phyloP scores from a whole-genome alignment of 306 rosid species.

The Gastrolobium bilobum region DNA sequence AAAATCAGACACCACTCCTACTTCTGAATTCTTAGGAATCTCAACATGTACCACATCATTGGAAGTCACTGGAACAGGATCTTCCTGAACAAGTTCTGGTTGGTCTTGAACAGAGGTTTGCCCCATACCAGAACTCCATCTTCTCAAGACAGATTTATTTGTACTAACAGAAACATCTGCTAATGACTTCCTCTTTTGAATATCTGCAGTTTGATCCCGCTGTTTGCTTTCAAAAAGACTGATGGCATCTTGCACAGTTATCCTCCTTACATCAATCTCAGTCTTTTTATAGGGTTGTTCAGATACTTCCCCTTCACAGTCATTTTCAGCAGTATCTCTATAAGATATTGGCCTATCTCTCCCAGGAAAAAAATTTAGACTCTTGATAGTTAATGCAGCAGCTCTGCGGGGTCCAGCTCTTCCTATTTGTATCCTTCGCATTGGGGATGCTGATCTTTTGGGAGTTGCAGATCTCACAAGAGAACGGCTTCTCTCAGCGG shows the following conservation, averaged over 20 bases:
- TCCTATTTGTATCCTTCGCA: conserved; percentile 95
- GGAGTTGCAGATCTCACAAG: conserved; percentile 76
- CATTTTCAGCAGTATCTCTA: conserved; percentile 64
- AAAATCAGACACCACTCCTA: conserved; percentile 57
- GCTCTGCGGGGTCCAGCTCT: conserved; percentile 90
- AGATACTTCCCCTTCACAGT: conserved; percentile 71
- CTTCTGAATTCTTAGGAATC: conserved; percentile 49
- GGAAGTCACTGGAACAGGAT: conserved; percentile 57
- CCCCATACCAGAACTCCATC: conserved; percentile 95
- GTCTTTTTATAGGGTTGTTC: conserved; percentile 66
- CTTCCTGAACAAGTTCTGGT: conserved; percentile 64
- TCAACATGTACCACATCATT: conserved; percentile 53
- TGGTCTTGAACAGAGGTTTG: conserved; percentile 66
- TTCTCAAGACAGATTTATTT: conserved; percentile 91
- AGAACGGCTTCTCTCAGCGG: conserved; percentile 89
- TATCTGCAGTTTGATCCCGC: conserved; percentile 66
- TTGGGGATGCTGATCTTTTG: conserved; percentile 96
- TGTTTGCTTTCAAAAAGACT: conserved; percentile 96
- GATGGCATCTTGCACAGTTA: conserved; percentile 95
- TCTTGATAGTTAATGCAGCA: conserved; percentile 89
- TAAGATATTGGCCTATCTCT: conserved; percentile 64
- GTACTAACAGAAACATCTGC: conserved; percentile 66
- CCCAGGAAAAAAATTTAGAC: conserved; percentile 75
- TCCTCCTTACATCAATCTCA: conserved; percentile 80
- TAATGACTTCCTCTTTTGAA: conserved; percentile 72